Evolutionary conservation across 495 filamentous ascomycete genomes (phyloP).

Genomic region (Tirmania nivea): DNA sequence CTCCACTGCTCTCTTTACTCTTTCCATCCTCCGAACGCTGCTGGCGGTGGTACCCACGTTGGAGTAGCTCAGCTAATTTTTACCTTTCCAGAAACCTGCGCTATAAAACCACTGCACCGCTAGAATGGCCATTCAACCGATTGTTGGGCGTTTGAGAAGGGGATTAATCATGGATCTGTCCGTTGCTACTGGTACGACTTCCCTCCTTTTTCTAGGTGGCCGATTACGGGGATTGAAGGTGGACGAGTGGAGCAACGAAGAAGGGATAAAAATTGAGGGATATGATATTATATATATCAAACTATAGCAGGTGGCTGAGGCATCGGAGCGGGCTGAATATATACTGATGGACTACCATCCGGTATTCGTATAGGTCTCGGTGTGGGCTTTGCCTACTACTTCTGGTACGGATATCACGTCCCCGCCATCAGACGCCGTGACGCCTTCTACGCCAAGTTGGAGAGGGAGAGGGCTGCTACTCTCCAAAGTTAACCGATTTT

Average conservation of each 20-base stretch:
- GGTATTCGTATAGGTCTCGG: slow-evolving; percentile 28
- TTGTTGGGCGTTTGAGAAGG: slow-evolving; percentile 42
- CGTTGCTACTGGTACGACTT: slow-evolving; percentile 43
- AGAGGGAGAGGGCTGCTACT: slow-evolving; percentile 28
- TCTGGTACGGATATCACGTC: slow-evolving; percentile 72
- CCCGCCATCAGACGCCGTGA: slow-evolving; percentile 56
- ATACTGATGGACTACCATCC: background rate
- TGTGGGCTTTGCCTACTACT: slow-evolving; percentile 48
- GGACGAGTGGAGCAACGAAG: background rate
- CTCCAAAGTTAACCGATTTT: background rate
- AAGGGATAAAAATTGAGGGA: background rate
- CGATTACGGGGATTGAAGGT: background rate
- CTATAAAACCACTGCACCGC: no score
- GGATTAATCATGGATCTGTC: slow-evolving; percentile 58
- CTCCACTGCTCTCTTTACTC: no score
- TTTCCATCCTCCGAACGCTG: no score
- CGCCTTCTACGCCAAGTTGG: slow-evolving; percentile 51
- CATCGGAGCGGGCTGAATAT: background rate
- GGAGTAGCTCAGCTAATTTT: no score
- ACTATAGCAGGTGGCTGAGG: background rate
- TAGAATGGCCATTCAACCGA: slow-evolving; percentile 15
- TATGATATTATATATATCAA: no score
- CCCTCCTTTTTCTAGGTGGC: slow-evolving; percentile 2
- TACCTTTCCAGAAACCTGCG: no score
- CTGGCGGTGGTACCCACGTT: no score